Evolutionary conservation across 768 basidiomycete genomes (phyloP).

Genomic region (Cubamyces lactineus): DNA sequence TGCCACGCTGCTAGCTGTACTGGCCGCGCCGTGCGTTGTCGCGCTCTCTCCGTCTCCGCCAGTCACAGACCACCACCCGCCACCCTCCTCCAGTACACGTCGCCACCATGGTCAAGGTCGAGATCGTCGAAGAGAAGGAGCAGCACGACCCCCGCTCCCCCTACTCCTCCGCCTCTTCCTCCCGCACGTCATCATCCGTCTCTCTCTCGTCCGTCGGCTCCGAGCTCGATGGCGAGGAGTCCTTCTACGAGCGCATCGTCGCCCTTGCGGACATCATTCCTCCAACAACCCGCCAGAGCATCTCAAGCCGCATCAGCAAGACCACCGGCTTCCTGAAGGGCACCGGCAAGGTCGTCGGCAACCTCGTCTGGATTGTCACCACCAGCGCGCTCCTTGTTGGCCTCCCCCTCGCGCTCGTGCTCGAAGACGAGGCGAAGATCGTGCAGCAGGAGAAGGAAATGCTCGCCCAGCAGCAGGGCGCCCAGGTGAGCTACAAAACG

Average conservation of each 20-base stretch:
- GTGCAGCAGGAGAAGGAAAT: slow-evolving; percentile 94
- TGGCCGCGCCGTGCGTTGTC: background rate
- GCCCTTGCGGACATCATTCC: slow-evolving; percentile 97
- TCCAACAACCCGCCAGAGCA: slow-evolving; percentile 81
- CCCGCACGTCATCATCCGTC: slow-evolving; percentile 67
- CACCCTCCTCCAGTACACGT: slow-evolving; percentile 17
- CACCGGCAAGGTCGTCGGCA: slow-evolving; percentile 75
- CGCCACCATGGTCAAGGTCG: slow-evolving; percentile 85
- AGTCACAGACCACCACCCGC: slow-evolving; percentile 1
- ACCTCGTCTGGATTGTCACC: slow-evolving; percentile 92
- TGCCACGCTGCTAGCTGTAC: background rate
- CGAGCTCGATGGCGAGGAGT: slow-evolving; percentile 73
- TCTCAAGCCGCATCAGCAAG: slow-evolving; percentile 61
- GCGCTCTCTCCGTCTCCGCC: background rate
- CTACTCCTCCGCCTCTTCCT: slow-evolving; percentile 75
- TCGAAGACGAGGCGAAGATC: slow-evolving; percentile 96
- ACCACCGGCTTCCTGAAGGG: slow-evolving; percentile 68
- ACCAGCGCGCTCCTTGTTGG: slow-evolving; percentile 94
- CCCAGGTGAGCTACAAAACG: slow-evolving; percentile 46
- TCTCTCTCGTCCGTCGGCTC: slow-evolving; percentile 84
- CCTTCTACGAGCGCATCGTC: slow-evolving; percentile 81
- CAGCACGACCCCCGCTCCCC: slow-evolving; percentile 55
- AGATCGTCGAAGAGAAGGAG: slow-evolving; percentile 87
- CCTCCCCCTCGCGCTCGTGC: slow-evolving; percentile 86
- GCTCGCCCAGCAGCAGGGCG: slow-evolving; percentile 90